Evolutionary conservation across 345 rosid species (phyloP).

Genomic region (Excoecaria cochinchinensis): DNA sequence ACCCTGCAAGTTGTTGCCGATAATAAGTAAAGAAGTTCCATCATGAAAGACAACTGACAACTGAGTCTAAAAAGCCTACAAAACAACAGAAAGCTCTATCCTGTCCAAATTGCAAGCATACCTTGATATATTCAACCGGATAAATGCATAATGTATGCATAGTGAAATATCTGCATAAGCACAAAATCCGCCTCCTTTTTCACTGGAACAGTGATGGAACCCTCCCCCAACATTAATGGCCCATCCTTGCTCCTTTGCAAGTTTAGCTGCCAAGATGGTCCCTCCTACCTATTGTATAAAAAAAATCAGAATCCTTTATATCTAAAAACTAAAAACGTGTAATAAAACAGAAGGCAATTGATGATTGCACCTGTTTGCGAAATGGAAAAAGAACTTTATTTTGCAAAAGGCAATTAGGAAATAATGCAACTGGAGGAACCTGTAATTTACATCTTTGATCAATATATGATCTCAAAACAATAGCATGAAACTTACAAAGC

Average conservation of each 20-base stretch:
- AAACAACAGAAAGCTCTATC: constrained; percentile 12
- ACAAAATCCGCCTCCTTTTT: constrained; percentile 88
- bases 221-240: constrained; percentile 97
- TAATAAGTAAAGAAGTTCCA: constrained; percentile 12
- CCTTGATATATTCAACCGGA: constrained; percentile 68
- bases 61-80: constrained; percentile 10
- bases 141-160: constrained; percentile 77
- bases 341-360: neutral
- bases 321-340: neutral
- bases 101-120: constrained; percentile 13
- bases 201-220: constrained; percentile 89
- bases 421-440: constrained; percentile 83
- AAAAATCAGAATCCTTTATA: constrained; percentile 9
- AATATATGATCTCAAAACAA: constrained; percentile 1
- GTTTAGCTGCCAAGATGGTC: constrained; percentile 82
- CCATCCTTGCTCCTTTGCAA: constrained; percentile 89
- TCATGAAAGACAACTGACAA: neutral
- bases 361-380: constrained; percentile 61
- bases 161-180: constrained; percentile 91
- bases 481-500: neutral
- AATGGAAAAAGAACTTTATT: constrained; percentile 76
- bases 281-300: constrained; percentile 72
- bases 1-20: constrained; percentile 49
- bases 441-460: constrained; percentile 28
- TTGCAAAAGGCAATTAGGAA: constrained; percentile 83